These are phyloP conservation scores for Coelastrella sp. DNA, from an alignment of 139 green algal genomes.

Conservation along the genomic window DNA sequence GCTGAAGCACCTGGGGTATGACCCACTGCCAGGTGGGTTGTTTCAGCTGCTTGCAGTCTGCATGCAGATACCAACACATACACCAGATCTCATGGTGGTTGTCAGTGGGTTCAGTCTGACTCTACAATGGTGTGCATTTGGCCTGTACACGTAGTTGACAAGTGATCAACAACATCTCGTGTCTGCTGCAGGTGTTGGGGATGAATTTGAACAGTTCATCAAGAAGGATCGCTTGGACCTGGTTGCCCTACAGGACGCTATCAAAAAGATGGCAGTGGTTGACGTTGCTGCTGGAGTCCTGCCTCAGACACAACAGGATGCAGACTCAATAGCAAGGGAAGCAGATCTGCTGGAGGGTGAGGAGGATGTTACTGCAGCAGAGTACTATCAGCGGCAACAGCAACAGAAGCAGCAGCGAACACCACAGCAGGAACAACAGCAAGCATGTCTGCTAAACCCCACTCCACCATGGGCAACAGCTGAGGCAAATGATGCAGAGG, in stretches of 20 bases:
- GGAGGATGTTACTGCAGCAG: no score
- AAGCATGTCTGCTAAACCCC: no score
- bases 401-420: no score
- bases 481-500: no score
- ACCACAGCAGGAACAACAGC: no score
- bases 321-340: no score
- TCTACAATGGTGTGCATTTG: background rate
- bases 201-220: background rate
- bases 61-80: background rate
- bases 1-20: background rate
- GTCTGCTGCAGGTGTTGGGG: conserved; percentile 7
- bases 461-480: no score
- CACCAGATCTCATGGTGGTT: background rate
- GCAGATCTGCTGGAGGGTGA: no score
- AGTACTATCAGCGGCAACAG: no score
- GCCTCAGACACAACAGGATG: background rate
- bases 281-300: background rate
- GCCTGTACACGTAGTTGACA: background rate
- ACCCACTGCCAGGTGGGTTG: background rate
- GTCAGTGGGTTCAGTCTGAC: background rate
- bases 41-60: background rate
- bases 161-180: no score
- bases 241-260: background rate
- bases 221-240: background rate
- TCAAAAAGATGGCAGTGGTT: background rate